phyloP scores from a whole-genome alignment of 495 filamentous ascomycete genomes.

The Aspergillus sparsus region DNA sequence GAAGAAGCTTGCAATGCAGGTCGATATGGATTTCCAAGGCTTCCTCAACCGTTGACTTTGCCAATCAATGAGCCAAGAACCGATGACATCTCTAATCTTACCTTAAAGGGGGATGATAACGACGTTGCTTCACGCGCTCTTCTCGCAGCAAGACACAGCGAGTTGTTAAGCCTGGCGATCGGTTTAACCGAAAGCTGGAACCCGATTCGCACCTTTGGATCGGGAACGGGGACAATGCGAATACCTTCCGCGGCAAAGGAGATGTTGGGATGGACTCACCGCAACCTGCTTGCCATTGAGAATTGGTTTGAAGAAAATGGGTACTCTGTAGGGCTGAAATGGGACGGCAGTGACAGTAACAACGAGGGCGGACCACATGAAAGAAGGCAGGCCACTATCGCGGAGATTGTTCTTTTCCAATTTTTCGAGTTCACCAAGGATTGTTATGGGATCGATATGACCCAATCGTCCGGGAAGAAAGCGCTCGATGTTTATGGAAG shows the following conservation, averaged over 20 bases:
- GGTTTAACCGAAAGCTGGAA: conserved; percentile 5
- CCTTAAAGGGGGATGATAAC: too few species aligned
- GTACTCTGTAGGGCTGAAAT: not conserved
- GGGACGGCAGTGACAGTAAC: too few species aligned
- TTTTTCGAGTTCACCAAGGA: conserved; percentile 14
- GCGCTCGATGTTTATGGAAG: conserved; percentile 7
- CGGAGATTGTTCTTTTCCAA: not conserved
- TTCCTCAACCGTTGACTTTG: too few species aligned
- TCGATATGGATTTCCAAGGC: too few species aligned
- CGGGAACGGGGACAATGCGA: conserved; percentile 2
- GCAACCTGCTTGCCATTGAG: conserved; percentile 1
- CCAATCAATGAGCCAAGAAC: too few species aligned
- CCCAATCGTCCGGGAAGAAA: not conserved
- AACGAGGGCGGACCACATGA: too few species aligned
- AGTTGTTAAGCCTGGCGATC: not conserved
- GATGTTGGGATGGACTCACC: conserved; percentile 3
- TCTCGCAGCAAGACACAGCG: not conserved
- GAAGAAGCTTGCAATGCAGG: not conserved
- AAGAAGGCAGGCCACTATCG: too few species aligned
- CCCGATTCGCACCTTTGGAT: conserved; percentile 5
- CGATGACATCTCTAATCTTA: too few species aligned
- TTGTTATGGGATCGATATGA: conserved; percentile 16
- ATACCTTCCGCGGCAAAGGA: conserved; percentile 1
- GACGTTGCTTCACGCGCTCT: not conserved
- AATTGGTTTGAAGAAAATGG: conserved; percentile 8